Evolutionary conservation across 2,329 filamentous ascomycete species (phyloP).

Genomic region (Colletotrichum shisoi): DNA sequence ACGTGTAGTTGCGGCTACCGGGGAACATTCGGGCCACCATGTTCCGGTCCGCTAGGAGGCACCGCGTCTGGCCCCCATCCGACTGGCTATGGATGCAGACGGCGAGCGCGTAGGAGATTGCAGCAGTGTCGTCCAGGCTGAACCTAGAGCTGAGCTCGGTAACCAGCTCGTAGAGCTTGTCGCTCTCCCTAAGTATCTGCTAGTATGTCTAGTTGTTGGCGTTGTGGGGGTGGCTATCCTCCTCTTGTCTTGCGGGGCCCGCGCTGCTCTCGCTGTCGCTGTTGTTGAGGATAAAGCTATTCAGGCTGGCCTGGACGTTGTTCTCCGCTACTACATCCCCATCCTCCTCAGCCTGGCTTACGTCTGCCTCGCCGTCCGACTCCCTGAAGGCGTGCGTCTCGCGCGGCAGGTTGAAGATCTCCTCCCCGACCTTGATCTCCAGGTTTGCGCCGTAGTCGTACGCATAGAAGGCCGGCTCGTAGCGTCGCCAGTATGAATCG

Average conservation of each 20-base stretch:
- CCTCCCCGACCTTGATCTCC: slow-evolving; percentile 15
- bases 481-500: no score
- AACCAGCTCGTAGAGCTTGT: background rate
- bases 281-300: no score
- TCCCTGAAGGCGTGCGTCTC: slow-evolving; percentile 10
- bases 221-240: no score
- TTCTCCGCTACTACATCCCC: slow-evolving; percentile 27
- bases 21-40: slow-evolving; percentile 9
- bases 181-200: background rate
- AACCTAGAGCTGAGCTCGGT: background rate
- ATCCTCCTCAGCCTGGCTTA: no score
- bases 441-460: no score
- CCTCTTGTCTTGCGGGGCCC: no score
- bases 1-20: slow-evolving; percentile 10
- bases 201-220: background rate
- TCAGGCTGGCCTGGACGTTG: background rate
- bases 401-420: background rate
- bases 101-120: no score
- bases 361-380: background rate
- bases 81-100: background rate
- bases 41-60: slow-evolving; percentile 14
- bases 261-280: background rate
- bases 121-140: no score
- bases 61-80: background rate
- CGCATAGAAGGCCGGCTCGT: no score